Conservation (phyloP, 148 eudicot genomes). For the Arctostaphylos glauca region DNA sequence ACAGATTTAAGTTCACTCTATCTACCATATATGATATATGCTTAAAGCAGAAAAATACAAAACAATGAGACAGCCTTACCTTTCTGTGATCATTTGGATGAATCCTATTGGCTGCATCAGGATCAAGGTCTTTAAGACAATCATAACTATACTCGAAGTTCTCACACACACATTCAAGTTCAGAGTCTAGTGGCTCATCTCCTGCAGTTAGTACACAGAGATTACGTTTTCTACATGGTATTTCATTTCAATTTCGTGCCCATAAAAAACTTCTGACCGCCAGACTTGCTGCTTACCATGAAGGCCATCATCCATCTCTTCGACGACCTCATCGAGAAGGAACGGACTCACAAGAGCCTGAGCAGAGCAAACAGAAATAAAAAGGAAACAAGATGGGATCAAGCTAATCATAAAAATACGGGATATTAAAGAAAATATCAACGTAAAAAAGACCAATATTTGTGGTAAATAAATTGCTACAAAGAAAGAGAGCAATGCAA, state of each 20-base stretch:
- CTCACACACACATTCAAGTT: constrained; percentile 25
- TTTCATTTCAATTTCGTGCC: not conserved
- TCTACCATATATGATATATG: not conserved
- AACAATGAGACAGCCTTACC: constrained; percentile 33
- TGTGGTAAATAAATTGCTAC: not conserved
- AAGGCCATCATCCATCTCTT: constrained; percentile 41
- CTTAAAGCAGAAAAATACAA: not conserved
- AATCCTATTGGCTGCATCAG: constrained; percentile 85
- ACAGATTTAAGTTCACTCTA: not conserved
- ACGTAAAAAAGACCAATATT: not conserved
- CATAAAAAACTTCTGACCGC: constrained; percentile 8
- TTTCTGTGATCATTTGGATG: constrained; percentile 93
- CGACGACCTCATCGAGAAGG: constrained; percentile 67
- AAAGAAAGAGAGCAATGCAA: not conserved
- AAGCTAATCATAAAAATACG: not conserved
- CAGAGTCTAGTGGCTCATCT: constrained; percentile 35
- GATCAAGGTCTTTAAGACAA: constrained; percentile 67
- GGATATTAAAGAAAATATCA: not conserved
- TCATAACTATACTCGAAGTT: constrained; percentile 41
- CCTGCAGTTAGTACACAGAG: constrained; percentile 21
- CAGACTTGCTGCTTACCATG: constrained; percentile 42
- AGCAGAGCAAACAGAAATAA: constrained; percentile 17
- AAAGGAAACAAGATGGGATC: not conserved
- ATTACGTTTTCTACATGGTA: not conserved
- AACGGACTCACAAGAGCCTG: constrained; percentile 91